Percentiles rank a stretch among this genome's conserved stretches.
phyloP scores from a whole-genome alignment of 257 asterid species.

The Penstemon eatonii region DNA sequence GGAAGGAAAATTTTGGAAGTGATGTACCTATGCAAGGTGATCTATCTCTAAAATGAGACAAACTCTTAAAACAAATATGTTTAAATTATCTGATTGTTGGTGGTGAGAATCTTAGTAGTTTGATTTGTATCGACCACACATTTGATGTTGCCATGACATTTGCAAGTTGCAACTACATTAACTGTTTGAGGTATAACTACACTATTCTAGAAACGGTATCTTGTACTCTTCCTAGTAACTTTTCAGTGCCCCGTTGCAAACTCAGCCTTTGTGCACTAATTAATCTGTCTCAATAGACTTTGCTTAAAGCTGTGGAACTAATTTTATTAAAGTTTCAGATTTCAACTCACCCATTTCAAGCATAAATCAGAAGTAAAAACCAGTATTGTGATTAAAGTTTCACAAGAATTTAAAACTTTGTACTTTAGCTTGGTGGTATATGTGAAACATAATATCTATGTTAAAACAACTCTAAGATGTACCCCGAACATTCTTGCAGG shows the following conservation, averaged over 20 bases:
- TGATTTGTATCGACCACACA: neutral
- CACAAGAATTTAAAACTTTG: no score
- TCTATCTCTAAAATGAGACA: slow-evolving; percentile 21
- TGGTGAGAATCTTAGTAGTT: neutral
- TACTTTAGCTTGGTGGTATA: neutral
- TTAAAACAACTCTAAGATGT: slow-evolving; percentile 3
- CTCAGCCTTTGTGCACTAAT: slow-evolving; percentile 4
- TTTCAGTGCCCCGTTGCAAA: slow-evolving; percentile 2
- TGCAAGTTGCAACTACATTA: neutral
- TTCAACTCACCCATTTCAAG: neutral
- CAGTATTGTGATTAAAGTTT: neutral
- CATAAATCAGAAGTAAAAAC: neutral
- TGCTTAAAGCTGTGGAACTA: neutral
- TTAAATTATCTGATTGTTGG: slow-evolving; percentile 9
- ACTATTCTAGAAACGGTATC: no score
- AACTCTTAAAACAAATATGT: neutral
- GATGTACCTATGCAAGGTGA: slow-evolving; percentile 53
- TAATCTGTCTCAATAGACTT: neutral
- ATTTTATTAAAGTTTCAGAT: neutral
- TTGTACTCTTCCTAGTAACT: no score
- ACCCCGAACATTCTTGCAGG: neutral
- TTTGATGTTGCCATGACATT: neutral
- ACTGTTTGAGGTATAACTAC: slow-evolving; percentile 19
- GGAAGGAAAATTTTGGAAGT: slow-evolving; percentile 54
- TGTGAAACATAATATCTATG: neutral